These are phyloP conservation scores for Colletotrichum simmondsii DNA, from an alignment of 2,329 filamentous ascomycete species.

Conservation along the genomic window DNA sequence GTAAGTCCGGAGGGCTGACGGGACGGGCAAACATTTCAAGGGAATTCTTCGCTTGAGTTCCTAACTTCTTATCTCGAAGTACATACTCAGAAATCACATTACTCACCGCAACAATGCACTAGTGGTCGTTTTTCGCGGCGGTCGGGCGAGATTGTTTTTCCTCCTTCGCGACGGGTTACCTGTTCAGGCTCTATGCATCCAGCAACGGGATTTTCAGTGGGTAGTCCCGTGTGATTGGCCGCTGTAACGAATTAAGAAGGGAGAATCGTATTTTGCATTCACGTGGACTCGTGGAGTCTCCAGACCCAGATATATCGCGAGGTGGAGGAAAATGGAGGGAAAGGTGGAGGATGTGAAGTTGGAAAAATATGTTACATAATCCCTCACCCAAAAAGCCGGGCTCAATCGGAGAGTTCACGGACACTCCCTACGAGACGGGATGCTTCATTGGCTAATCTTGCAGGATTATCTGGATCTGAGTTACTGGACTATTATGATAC, in stretches of 20 bases:
- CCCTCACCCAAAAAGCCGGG: background rate
- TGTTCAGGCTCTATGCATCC: background rate
- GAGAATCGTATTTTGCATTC: background rate
- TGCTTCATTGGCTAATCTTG: conserved; percentile 1
- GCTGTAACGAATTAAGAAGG: background rate
- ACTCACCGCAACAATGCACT: background rate
- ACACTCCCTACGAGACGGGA: no score
- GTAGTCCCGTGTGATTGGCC: background rate
- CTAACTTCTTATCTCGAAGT: no score
- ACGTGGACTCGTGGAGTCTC: conserved; percentile 3
- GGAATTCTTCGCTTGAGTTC: background rate
- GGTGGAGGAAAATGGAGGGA: background rate
- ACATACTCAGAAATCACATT: no score
- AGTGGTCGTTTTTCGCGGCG: background rate
- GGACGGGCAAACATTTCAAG: background rate
- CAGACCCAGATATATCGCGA: background rate
- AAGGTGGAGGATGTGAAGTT: background rate
- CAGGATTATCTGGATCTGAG: background rate
- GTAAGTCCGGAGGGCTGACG: background rate
- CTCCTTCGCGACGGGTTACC: conserved; percentile 3
- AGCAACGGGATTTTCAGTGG: background rate
- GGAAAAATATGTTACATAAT: conserved; percentile 10
- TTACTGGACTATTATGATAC: background rate
- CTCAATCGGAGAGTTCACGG: background rate
- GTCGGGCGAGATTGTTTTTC: background rate